phyloP scores from a whole-genome alignment of 805 yeast species.

The Sugiyamaella boreocaroliniensis region DNA sequence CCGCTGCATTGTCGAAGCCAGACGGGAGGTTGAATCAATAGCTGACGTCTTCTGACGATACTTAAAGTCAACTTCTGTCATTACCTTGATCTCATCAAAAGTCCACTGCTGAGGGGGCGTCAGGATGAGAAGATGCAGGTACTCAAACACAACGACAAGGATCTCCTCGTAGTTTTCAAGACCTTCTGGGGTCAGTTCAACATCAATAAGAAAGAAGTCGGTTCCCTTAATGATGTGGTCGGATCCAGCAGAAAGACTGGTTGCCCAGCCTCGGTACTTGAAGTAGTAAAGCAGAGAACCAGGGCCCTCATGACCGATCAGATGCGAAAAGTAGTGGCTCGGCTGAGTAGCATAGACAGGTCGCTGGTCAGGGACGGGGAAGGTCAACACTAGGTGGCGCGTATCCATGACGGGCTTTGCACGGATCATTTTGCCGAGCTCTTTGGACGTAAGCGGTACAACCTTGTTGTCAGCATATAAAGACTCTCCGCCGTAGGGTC shows the following conservation, averaged over 20 bases:
- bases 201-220: conserved; percentile 58
- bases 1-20: conserved; percentile 58
- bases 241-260: conserved; percentile 67
- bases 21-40: conserved; percentile 60
- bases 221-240: conserved; percentile 49
- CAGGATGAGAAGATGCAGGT: conserved; percentile 52
- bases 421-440: conserved; percentile 47
- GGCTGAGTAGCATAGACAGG: conserved; percentile 65
- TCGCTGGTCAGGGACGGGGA: conserved; percentile 70
- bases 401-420: conserved; percentile 82
- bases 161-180: conserved; percentile 52
- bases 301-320: conserved; percentile 86
- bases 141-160: conserved; percentile 57
- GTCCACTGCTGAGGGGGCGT: conserved; percentile 72
- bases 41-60: conserved; percentile 75
- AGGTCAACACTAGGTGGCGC: conserved; percentile 58
- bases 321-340: conserved; percentile 63
- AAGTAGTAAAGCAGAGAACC: conserved; percentile 73
- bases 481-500: conserved; percentile 18
- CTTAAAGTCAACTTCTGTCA: conserved; percentile 63
- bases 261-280: conserved; percentile 73
- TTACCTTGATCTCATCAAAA: conserved; percentile 65
- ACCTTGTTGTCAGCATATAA: conserved; percentile 37
- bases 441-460: conserved; percentile 41
- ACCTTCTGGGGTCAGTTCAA: conserved; percentile 75